A percentile compares a stretch with the other conserved stretches of the same genome.
Evolutionary conservation across 345 rosid species (phyloP).

Genomic region (Citrus sp.): DNA sequence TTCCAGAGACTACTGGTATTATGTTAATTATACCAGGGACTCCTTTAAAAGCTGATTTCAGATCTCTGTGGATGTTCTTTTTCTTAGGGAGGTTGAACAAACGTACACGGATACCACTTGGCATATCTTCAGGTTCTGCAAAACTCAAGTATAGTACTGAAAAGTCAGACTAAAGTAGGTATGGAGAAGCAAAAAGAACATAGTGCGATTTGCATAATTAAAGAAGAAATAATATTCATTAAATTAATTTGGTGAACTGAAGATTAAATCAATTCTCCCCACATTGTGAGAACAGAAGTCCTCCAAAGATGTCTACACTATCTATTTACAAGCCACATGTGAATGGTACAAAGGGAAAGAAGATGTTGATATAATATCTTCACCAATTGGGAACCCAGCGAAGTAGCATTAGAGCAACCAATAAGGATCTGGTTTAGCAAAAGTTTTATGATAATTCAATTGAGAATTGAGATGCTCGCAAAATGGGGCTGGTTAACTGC

Average conservation of each 20-base stretch:
- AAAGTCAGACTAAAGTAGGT: conserved; percentile 17
- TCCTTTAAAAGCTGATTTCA: conserved; percentile 61
- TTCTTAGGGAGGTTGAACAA: conserved; percentile 81
- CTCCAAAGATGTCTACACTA: background rate
- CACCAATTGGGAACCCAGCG: background rate
- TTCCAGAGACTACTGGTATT: conserved; percentile 75
- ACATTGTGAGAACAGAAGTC: background rate
- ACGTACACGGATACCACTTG: conserved; percentile 53
- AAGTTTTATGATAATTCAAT: background rate
- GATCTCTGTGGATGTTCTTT: conserved; percentile 83
- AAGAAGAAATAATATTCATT: background rate
- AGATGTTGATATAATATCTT: background rate
- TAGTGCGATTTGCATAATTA: background rate
- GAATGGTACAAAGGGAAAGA: background rate
- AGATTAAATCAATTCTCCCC: background rate
- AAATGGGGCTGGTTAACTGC: background rate
- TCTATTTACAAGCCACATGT: background rate
- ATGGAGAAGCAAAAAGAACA: background rate
- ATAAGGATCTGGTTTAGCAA: background rate
- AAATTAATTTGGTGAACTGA: background rate
- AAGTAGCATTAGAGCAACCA: background rate
- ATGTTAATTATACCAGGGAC: conserved; percentile 56
- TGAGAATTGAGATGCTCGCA: background rate
- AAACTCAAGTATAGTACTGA: conserved; percentile 7
- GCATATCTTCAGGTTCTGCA: conserved; percentile 42